phyloP scores from a whole-genome alignment of 345 rosid genomes.

The Gossypium thurberi region DNA sequence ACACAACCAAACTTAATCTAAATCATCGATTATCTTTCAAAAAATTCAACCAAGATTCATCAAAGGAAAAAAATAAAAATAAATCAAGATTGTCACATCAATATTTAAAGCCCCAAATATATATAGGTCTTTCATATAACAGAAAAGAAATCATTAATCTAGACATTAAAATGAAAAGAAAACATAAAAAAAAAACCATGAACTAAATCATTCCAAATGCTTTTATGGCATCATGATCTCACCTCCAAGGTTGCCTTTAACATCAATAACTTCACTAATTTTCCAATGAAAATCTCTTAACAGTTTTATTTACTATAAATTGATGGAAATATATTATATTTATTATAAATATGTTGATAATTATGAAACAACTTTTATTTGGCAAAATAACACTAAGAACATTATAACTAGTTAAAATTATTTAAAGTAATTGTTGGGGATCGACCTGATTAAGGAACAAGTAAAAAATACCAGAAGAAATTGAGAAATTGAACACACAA shows the following conservation, averaged over 20 bases:
- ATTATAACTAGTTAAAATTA: not conserved
- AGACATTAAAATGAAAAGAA: not conserved
- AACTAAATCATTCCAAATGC: not conserved
- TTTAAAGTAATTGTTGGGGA: not conserved
- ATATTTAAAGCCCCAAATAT: not conserved
- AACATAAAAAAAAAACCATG: not conserved
- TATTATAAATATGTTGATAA: not conserved
- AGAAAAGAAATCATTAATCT: not conserved
- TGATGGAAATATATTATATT: not conserved
- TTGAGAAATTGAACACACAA: no score
- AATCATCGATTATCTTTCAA: not conserved
- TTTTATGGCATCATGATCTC: not conserved
- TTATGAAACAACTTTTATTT: not conserved
- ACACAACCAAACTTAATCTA: not conserved
- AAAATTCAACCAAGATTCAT: not conserved
- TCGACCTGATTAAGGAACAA: no score
- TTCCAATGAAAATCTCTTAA: slow-evolving; percentile 2
- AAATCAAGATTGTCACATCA: not conserved
- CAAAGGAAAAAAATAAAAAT: not conserved
- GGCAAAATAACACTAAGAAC: not conserved
- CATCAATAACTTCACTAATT: not conserved
- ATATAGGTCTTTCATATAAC: not conserved
- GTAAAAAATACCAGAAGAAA: no score
- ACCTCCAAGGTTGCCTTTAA: not conserved
- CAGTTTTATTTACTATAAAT: no score